Evolutionary conservation across 495 filamentous ascomycete species (phyloP), one percentile per base, ranked within the genome.

Genomic region (Penicillium alfredii): DNA sequence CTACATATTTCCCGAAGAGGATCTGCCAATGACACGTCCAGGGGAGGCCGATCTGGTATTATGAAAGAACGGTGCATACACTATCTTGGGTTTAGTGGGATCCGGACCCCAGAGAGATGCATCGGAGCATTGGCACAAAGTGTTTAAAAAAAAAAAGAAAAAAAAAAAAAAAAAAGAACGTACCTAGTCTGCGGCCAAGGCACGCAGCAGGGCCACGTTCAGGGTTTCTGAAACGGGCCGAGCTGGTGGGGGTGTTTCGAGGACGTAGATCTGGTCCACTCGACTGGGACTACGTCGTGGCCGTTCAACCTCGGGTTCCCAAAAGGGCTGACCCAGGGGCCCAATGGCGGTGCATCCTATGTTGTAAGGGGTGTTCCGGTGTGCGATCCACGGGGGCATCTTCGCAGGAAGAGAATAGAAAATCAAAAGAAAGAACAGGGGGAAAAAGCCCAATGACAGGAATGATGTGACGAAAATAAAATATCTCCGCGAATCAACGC

Each of bases 141-240:
- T 22, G n/a, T n/a, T n/a, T n/a, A n/a, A n/a, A n/a, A n/a, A n/a
- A n/a, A n/a, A n/a, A n/a, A n/a, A n/a, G n/a, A n/a, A n/a, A n/a
- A n/a, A n/a, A n/a, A n/a, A n/a, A n/a, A n/a, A n/a, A n/a, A n/a
- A n/a, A n/a, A n/a, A n/a, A n/a, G n/a, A n/a, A n/a, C n/a, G n/a
- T n/a, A n/a, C n/a, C 4, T 22, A 16, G 29, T 26, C 25, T 38
- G 33, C 33, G 24, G 25, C 37, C 13, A 38, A 39, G n/a, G 26
- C 21, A 30, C 33, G 28, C 11, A 32, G 25, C 13, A 33, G 21
- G 18, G 33, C 42, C 11, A 43, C 22, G 20, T 34, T 27, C 47
- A 46, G 38, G 38, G 30, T 51, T 51, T 39, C 30, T 51, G 47
- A 51, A 47, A 44, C 43, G 32, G 40, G 25, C 43, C 32, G 28